phyloP scores from a whole-genome alignment of 2,329 filamentous ascomycete species.

The Dactylellina leptospora region DNA sequence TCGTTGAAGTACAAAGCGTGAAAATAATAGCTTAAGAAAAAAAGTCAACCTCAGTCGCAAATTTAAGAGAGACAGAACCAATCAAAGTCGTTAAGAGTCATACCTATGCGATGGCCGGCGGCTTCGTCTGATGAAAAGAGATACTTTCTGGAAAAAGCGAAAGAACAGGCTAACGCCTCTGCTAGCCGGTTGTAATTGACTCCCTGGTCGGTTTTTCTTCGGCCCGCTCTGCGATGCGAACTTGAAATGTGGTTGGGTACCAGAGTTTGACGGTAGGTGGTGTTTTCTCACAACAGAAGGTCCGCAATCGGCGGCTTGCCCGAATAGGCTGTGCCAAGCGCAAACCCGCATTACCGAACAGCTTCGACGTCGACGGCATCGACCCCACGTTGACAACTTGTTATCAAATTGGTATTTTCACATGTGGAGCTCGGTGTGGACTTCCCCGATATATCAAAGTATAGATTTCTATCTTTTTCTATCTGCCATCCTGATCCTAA shows the following conservation, averaged over 20 bases:
- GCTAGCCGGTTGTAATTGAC: slow-evolving; percentile 39
- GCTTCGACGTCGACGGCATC: too few species aligned
- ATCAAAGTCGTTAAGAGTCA: slow-evolving; percentile 27
- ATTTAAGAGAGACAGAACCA: neutral
- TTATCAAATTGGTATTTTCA: too few species aligned
- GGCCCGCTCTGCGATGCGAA: slow-evolving; percentile 28
- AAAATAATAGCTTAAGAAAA: slow-evolving; percentile 3
- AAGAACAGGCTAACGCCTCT: slow-evolving; percentile 44
- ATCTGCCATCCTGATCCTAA: slow-evolving; percentile 10
- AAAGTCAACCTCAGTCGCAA: slow-evolving; percentile 4
- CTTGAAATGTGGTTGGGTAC: neutral
- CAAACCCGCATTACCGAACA: too few species aligned
- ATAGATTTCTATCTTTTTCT: slow-evolving; percentile 13
- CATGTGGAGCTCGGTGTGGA: too few species aligned
- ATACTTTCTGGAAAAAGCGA: neutral
- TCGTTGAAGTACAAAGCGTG: neutral
- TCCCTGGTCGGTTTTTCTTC: slow-evolving; percentile 37
- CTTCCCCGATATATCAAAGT: slow-evolving; percentile 17
- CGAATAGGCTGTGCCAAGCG: slow-evolving; percentile 19
- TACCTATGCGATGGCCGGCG: slow-evolving; percentile 20
- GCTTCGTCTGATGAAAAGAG: too few species aligned
- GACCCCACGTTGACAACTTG: too few species aligned
- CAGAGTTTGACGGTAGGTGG: slow-evolving; percentile 1
- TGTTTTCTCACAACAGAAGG: slow-evolving; percentile 30
- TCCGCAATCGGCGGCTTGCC: slow-evolving; percentile 52